Conservation (phyloP, 2,329 filamentous ascomycete species). For the Epicoccum nigrum region DNA sequence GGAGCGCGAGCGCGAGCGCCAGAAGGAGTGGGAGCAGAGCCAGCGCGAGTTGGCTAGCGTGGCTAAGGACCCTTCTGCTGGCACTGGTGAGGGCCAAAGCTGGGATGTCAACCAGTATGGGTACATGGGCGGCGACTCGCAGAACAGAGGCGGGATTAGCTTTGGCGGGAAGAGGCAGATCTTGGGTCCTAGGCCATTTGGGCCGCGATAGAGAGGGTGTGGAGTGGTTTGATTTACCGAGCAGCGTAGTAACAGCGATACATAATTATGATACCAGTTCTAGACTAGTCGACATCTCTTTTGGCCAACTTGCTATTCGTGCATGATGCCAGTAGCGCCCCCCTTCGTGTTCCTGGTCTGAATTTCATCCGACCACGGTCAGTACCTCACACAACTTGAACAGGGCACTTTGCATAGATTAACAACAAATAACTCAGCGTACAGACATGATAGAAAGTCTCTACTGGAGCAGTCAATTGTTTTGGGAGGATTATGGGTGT, state of each 20-base stretch:
- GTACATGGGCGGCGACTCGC: constrained; percentile 75
- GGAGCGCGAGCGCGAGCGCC: constrained; percentile 77
- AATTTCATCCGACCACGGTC: no score
- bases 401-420: no score
- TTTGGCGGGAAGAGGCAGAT: constrained; percentile 77
- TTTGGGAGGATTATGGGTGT: no score
- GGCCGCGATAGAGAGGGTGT: constrained; percentile 20
- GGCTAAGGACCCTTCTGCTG: constrained; percentile 61
- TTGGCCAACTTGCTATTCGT: no score
- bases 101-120: constrained; percentile 83
- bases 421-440: no score
- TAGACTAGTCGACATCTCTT: no score
- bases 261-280: no score
- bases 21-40: constrained; percentile 79
- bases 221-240: neutral
- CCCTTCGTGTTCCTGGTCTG: no score
- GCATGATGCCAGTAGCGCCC: no score
- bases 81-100: constrained; percentile 69
- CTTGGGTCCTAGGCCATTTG: constrained; percentile 74
- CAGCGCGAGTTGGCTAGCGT: constrained; percentile 69
- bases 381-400: no score
- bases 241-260: neutral
- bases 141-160: constrained; percentile 68
- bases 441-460: no score
- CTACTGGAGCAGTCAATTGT: no score